These are phyloP conservation scores for Ocimum tenuiflorum DNA, from an alignment of 257 asterid genomes.

Conservation along the genomic window DNA sequence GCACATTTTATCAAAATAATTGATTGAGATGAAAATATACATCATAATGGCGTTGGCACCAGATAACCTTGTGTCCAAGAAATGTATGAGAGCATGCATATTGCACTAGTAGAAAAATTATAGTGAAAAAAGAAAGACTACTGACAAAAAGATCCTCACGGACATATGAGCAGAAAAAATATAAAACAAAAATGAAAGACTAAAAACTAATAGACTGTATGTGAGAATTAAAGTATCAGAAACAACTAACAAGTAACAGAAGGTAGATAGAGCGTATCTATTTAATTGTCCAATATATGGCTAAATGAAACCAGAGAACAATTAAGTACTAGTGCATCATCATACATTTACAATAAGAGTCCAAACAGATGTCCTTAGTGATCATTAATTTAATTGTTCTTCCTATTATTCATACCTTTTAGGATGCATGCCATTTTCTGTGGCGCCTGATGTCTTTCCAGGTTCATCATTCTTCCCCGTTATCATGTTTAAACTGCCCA, in stretches of 20 bases:
- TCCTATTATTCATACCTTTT: slow-evolving; percentile 47
- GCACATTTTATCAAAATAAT: slow-evolving; percentile 29
- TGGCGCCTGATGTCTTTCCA: slow-evolving; percentile 52
- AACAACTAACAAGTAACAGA: neutral
- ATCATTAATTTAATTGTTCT: neutral
- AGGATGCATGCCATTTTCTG: slow-evolving; percentile 64
- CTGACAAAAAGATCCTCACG: neutral
- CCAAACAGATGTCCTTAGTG: neutral
- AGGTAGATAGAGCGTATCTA: neutral
- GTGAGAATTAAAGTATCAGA: neutral
- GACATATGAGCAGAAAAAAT: neutral
- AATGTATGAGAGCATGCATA: neutral
- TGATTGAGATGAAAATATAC: neutral
- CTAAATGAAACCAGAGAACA: slow-evolving; percentile 11
- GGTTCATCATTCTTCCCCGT: slow-evolving; percentile 65
- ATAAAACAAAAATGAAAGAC: neutral
- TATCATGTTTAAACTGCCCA: slow-evolving; percentile 81
- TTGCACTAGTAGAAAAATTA: neutral
- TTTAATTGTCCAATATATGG: neutral
- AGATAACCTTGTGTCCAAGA: neutral
- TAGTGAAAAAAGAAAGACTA: slow-evolving; percentile 5
- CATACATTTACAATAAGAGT: neutral
- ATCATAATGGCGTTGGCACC: neutral
- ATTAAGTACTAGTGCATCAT: neutral
- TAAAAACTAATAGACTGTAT: neutral